These are phyloP conservation scores for Ophiostoma triangulosporum DNA, from an alignment of 2,329 filamentous ascomycete genomes.

Conservation along the genomic window DNA sequence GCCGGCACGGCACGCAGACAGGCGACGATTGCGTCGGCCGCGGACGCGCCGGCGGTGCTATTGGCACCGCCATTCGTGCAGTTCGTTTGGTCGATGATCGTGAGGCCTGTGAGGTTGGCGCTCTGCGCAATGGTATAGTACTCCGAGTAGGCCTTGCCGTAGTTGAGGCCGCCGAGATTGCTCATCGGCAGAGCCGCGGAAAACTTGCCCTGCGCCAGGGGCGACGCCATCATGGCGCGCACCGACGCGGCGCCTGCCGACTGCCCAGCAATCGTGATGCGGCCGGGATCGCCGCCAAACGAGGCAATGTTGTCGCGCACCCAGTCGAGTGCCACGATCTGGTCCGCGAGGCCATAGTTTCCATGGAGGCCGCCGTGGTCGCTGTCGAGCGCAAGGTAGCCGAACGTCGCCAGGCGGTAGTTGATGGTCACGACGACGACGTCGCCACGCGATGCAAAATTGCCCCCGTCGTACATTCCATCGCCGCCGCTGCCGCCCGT, in stretches of 20 bases:
- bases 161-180: slow-evolving; percentile 31
- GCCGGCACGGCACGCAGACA: slow-evolving; percentile 37
- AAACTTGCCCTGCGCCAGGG: slow-evolving; percentile 33
- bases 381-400: slow-evolving; percentile 38
- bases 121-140: slow-evolving; percentile 44
- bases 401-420: slow-evolving; percentile 44
- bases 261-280: slow-evolving; percentile 42
- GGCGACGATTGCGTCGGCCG: slow-evolving; percentile 25
- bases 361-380: slow-evolving; percentile 29
- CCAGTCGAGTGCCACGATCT: slow-evolving; percentile 36
- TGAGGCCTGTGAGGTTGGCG: slow-evolving; percentile 32
- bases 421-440: slow-evolving; percentile 47
- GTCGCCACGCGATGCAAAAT: slow-evolving; percentile 43
- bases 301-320: slow-evolving; percentile 35
- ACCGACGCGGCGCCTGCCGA: slow-evolving; percentile 40
- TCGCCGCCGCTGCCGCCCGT: slow-evolving; percentile 30
- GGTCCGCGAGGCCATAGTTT: slow-evolving; percentile 36
- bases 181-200: slow-evolving; percentile 30
- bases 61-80: slow-evolving; percentile 27
- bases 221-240: slow-evolving; percentile 34
- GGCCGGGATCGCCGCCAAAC: slow-evolving; percentile 43
- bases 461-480: slow-evolving; percentile 34
- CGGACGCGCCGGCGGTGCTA: slow-evolving; percentile 17
- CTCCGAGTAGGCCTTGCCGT: slow-evolving; percentile 42
- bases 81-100: slow-evolving; percentile 36